Conservation (phyloP, 2,329 filamentous ascomycete genomes). For the Aspergillus niger region DNA sequence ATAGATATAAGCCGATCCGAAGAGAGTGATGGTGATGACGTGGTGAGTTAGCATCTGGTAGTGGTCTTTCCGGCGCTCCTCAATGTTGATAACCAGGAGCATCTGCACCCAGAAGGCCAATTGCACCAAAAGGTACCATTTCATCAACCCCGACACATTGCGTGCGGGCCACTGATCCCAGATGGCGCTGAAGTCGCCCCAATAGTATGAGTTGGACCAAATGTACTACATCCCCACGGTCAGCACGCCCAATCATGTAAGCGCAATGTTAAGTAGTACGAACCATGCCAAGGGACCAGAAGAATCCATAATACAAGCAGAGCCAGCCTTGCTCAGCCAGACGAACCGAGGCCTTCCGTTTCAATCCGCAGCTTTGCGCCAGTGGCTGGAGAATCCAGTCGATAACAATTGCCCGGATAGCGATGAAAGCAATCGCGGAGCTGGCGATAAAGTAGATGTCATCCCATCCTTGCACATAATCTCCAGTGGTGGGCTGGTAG, state of each 20-base stretch:
- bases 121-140: conserved; percentile 87
- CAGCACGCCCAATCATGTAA: conserved; percentile 8
- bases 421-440: conserved; percentile 83
- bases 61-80: conserved; percentile 91
- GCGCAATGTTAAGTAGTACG: conserved; percentile 35
- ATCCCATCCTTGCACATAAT: conserved; percentile 76
- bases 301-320: conserved; percentile 76
- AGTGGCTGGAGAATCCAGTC: conserved; percentile 83
- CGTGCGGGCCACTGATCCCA: conserved; percentile 85
- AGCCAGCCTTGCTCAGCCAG: conserved; percentile 97
- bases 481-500: conserved; percentile 66
- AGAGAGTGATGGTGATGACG: conserved; percentile 79
- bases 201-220: conserved; percentile 75
- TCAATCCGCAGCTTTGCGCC: conserved; percentile 70
- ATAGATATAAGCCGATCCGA: conserved; percentile 82
- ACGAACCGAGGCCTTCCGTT: conserved; percentile 74
- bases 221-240: conserved; percentile 63
- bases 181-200: conserved; percentile 71
- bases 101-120: conserved; percentile 94
- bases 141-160: conserved; percentile 72
- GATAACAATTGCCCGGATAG: conserved; percentile 79
- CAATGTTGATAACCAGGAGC: conserved; percentile 90
- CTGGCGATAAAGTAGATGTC: conserved; percentile 77
- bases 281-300: conserved; percentile 85
- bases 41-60: conserved; percentile 96